These are phyloP conservation scores for Ettlia oleoabundans DNA, from an alignment of 139 green algal genomes.

Conservation along the genomic window DNA sequence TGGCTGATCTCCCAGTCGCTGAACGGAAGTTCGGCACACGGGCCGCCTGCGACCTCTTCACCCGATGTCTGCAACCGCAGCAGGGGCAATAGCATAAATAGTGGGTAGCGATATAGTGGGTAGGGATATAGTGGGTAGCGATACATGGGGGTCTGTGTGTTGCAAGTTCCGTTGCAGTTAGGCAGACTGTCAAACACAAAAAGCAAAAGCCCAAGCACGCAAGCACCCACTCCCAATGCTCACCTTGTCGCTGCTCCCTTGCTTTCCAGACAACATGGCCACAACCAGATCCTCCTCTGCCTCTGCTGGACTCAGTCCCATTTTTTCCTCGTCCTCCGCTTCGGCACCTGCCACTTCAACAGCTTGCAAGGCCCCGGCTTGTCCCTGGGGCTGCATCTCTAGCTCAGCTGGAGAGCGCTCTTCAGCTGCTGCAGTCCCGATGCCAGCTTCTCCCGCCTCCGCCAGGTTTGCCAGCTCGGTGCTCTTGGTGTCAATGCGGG, in stretches of 20 bases:
- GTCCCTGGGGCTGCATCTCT: neutral
- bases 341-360: too few relatives aligned
- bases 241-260: neutral
- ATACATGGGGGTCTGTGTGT: too few relatives aligned
- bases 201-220: neutral
- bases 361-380: too few relatives aligned
- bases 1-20: conserved; percentile 27
- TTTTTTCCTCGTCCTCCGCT: too few relatives aligned
- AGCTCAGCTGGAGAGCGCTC: neutral
- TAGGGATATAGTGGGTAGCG: neutral
- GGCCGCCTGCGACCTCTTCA: neutral
- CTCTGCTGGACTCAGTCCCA: neutral
- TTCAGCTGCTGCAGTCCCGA: neutral
- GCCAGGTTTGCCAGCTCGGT: neutral
- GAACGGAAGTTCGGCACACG: conserved; percentile 11
- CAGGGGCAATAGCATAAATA: neutral
- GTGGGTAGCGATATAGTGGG: neutral
- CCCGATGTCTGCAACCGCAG: neutral
- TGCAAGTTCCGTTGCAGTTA: too few relatives aligned
- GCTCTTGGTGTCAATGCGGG: conserved; percentile 24
- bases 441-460: neutral
- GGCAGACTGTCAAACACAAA: neutral
- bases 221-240: neutral
- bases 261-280: neutral
- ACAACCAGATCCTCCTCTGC: neutral